A percentile compares a stretch with the other conserved stretches of the same genome.
These are phyloP conservation scores for Phalaenopsis aphrodite DNA, from an alignment of 106 monocot genomes.

Conservation along the genomic window DNA sequence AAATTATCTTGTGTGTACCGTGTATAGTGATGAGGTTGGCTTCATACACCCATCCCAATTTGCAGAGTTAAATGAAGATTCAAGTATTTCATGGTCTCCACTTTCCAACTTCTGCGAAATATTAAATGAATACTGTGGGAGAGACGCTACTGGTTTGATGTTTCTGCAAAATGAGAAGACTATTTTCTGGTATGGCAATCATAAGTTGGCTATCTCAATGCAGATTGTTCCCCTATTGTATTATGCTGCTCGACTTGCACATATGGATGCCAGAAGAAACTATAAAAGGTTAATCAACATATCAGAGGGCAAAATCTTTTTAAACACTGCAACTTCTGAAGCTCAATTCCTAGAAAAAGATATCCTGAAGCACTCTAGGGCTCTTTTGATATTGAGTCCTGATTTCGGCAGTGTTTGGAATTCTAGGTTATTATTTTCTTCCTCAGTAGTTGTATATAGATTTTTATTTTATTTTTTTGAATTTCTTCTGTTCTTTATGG, in stretches of 20 bases:
- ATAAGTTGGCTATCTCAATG: conserved; percentile 65
- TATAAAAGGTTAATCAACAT: conserved; percentile 22
- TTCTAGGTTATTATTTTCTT: conserved; percentile 36
- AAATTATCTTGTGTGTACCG: background rate
- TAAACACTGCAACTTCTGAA: conserved; percentile 5
- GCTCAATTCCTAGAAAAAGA: conserved; percentile 24
- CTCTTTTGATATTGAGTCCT: conserved; percentile 46
- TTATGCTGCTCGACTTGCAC: conserved; percentile 28
- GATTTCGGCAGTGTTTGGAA: conserved; percentile 71
- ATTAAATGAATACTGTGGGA: background rate
- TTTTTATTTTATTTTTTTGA: background rate
- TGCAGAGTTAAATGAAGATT: conserved; percentile 27
- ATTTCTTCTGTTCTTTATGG: background rate
- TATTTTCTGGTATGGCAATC: conserved; percentile 57
- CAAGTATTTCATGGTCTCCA: background rate
- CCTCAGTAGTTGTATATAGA: background rate
- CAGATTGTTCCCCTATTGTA: conserved; percentile 37
- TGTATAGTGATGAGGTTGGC: conserved; percentile 68
- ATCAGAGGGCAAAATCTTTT: background rate
- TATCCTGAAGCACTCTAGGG: conserved; percentile 46
- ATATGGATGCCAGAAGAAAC: conserved; percentile 24
- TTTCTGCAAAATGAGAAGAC: conserved; percentile 19
- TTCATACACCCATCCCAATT: conserved; percentile 72
- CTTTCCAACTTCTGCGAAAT: background rate
- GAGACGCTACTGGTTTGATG: background rate